Conservation (phyloP, 371 early-diverging fungal genomes). For the Mycotypha africana region DNA sequence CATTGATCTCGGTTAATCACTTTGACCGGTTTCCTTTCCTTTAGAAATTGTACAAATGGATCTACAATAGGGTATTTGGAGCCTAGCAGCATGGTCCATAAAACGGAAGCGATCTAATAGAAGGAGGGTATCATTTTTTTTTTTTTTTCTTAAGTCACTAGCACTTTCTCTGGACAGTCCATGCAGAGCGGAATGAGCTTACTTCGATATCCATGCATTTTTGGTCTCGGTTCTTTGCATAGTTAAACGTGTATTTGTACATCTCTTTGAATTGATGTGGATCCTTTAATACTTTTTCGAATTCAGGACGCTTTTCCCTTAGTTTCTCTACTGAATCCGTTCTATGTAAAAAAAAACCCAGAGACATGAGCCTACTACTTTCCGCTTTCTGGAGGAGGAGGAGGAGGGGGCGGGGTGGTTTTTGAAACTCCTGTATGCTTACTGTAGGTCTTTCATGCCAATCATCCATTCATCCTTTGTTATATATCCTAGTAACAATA, state of each 20-base stretch:
- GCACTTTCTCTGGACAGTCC: neutral
- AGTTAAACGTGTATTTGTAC: slow-evolving; percentile 64
- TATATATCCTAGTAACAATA: slow-evolving; percentile 46
- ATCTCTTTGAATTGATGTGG: slow-evolving; percentile 53
- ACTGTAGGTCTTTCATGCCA: slow-evolving; percentile 59
- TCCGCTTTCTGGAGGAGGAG: too few species aligned
- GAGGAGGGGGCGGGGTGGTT: too few species aligned
- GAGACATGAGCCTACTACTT: too few species aligned
- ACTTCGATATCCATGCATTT: slow-evolving; percentile 67
- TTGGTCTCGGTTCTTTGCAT: slow-evolving; percentile 63
- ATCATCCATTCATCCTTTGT: slow-evolving; percentile 61
- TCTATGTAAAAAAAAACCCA: slow-evolving; percentile 21
- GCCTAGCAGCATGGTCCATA: slow-evolving; percentile 52
- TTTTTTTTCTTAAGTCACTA: neutral
- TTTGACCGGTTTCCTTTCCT: slow-evolving; percentile 53
- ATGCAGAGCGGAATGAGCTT: too few species aligned
- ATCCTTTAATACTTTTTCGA: slow-evolving; percentile 39
- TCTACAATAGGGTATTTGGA: slow-evolving; percentile 39
- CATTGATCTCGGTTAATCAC: slow-evolving; percentile 75
- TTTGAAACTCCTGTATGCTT: too few species aligned
- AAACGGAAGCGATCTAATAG: slow-evolving; percentile 47
- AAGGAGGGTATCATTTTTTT: neutral
- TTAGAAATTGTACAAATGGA: slow-evolving; percentile 51
- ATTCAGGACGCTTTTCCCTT: slow-evolving; percentile 27
- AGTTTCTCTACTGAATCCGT: slow-evolving; percentile 52